Percentiles rank a stretch among this genome's conserved stretches.
Conservation (phyloP, 2,329 filamentous ascomycete genomes). For the Penicillium sp. region DNA sequence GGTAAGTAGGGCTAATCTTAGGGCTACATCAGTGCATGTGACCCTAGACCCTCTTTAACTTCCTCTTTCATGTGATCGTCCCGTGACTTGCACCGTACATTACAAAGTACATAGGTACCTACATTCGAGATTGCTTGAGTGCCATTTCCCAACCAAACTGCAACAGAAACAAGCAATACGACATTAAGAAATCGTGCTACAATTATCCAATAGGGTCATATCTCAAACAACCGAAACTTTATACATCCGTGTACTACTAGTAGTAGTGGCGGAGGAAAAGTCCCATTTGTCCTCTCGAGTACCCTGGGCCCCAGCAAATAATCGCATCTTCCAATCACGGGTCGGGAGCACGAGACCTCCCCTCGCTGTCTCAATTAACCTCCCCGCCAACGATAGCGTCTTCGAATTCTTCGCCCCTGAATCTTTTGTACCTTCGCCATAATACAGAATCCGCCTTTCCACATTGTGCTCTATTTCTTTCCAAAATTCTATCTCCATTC, state of each 20-base stretch:
- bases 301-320: constrained; percentile 15
- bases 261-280: background rate
- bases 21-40: background rate
- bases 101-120: background rate
- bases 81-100: background rate
- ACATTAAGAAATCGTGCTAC: background rate
- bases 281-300: background rate
- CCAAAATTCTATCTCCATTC: background rate
- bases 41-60: background rate
- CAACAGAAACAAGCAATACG: background rate
- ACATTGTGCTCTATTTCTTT: background rate
- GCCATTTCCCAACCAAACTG: background rate
- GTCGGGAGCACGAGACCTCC: constrained; percentile 37
- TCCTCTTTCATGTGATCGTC: constrained; percentile 4
- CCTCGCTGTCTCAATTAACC: constrained; percentile 15
- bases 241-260: background rate
- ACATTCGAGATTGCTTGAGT: background rate
- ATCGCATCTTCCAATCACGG: constrained; percentile 28
- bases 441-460: background rate
- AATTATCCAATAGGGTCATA: background rate
- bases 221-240: background rate
- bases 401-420: constrained; percentile 4
- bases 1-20: constrained; percentile 1
- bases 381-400: constrained; percentile 9
- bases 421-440: constrained; percentile 4